Percentiles rank a stretch among this genome's conserved stretches.
phyloP scores from a whole-genome alignment of 2,329 filamentous ascomycete species.

The Penicillium verrucosum region DNA sequence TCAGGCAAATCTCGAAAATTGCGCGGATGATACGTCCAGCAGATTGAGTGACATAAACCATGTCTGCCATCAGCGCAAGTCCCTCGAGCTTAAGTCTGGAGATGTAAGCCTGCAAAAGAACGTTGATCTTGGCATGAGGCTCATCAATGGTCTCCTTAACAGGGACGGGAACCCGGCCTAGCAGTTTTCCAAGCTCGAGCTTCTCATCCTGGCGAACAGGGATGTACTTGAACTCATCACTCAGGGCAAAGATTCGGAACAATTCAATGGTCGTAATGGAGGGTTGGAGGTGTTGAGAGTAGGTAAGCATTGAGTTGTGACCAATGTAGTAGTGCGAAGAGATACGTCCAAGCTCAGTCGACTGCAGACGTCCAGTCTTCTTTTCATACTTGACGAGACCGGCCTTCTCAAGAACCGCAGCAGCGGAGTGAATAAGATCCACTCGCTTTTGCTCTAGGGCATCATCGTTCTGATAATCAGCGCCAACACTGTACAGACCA shows the following conservation, averaged over 20 bases:
- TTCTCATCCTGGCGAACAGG: constrained; percentile 97
- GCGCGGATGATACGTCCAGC: constrained; percentile 93
- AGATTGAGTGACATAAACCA: constrained; percentile 98
- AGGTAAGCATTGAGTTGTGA: constrained; percentile 92
- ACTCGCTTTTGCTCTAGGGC: constrained; percentile 93
- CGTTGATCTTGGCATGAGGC: constrained; percentile 96
- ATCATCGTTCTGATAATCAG: constrained; percentile 91
- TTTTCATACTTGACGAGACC: constrained; percentile 94
- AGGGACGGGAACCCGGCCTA: constrained; percentile 86
- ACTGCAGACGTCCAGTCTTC: constrained; percentile 80
- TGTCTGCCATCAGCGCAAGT: constrained; percentile 92
- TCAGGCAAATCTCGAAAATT: constrained; percentile 94
- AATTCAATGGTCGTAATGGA: constrained; percentile 91
- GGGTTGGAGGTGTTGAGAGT: constrained; percentile 92
- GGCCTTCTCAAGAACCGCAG: constrained; percentile 78
- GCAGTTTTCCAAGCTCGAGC: constrained; percentile 85
- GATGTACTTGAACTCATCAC: constrained; percentile 98
- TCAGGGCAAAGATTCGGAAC: constrained; percentile 93
- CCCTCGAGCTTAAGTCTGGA: constrained; percentile 92
- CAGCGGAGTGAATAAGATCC: constrained; percentile 94
- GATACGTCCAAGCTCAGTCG: constrained; percentile 91
- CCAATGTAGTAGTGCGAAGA: constrained; percentile 99
- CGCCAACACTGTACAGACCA: constrained; percentile 89
- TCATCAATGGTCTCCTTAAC: constrained; percentile 98
- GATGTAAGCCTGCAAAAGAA: constrained; percentile 93